Conservation (phyloP, 352 stramenopile genomes). For the Phytophthora constricta region DNA sequence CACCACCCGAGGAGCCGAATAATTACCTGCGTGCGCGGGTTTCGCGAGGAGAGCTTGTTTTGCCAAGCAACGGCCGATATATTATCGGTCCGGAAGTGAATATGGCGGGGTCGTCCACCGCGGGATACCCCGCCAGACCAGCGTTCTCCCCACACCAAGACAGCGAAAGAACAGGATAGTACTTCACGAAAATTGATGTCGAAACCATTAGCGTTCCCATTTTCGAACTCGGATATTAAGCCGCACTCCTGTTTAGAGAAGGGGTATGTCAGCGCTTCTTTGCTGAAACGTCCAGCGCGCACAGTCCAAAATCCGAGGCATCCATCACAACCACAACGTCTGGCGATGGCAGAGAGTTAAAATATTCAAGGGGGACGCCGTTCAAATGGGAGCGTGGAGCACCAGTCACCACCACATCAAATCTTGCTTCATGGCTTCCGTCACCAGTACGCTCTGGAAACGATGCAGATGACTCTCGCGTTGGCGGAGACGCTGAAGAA, state of each 20-base stretch:
- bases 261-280: not conserved
- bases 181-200: conserved; percentile 42
- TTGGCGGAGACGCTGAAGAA: conserved; percentile 4
- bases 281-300: conserved; percentile 4
- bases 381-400: conserved; percentile 18
- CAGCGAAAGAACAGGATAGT: conserved; percentile 11
- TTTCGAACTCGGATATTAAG: not conserved
- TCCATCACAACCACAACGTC: conserved; percentile 24
- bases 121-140: not conserved
- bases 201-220: conserved; percentile 7
- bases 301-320: conserved; percentile 23
- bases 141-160: not conserved
- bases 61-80: conserved; percentile 25
- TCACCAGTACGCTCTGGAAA: conserved; percentile 1
- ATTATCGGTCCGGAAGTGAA: conserved; percentile 32
- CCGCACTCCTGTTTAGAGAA: not conserved
- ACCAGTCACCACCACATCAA: conserved; percentile 31
- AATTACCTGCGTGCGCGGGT: conserved; percentile 22
- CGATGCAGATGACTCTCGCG: not conserved
- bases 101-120: conserved; percentile 1
- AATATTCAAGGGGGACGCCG: conserved; percentile 25
- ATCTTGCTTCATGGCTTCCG: conserved; percentile 9
- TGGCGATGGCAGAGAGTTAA: conserved; percentile 7
- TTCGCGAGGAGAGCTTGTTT: conserved; percentile 3
- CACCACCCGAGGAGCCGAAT: conserved; percentile 11